Base-by-base conservation (phyloP, 2,329 filamentous ascomycete species). In the Pestalotiopsis sp. region DNA sequence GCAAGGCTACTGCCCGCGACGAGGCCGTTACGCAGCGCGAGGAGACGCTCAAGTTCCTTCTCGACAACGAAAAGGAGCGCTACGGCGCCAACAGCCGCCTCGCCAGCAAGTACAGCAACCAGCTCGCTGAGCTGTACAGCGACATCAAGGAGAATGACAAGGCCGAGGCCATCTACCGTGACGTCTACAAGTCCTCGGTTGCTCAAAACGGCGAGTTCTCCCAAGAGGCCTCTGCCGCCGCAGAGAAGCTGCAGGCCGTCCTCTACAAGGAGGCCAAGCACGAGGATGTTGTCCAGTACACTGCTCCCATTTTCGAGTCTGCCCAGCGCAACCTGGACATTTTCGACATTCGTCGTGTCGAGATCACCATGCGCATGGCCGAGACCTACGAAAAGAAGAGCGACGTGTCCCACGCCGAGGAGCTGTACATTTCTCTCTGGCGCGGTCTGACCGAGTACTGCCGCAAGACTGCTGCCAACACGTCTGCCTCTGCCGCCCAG, bases 381-480 rank as follows among this genome's bases (percentile, higher is more conserved):
- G 45, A 52, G 17, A 52, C 45, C 17, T 52, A 52, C 17, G 45
- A 52, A n/a, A 66, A 69, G 67, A 70, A 69, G 70, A 70, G 70
- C 49, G 68, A 74, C 41, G 67, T 66, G 23, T 65, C 70, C 23
- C 68, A 68, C 27, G 71, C 72, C 31, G 73, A 74, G 66, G 72
- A 74, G 67, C 67, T 71, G 14, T 74, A 72, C 65, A 69, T 74
- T 59, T 70, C 70, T 17, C 66, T 73, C n/a, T 74, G 73, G 73
- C 70, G 71, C 25, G 67, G 71, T 13, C 66, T 75, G 65, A 70
- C 71, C 12, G 67, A 70, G 36, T 69, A 72, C 67, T 72, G 68
- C 68, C 71, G 72, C 40, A 70, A 66, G 68, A 65, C 66, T 23
- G 66, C 45, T 5, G 45, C 45, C 45, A 52, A 52, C 45, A n/a